These are phyloP conservation scores for Huntiella moniliformis DNA, from an alignment of 2,329 filamentous ascomycete genomes.

Conservation along the genomic window DNA sequence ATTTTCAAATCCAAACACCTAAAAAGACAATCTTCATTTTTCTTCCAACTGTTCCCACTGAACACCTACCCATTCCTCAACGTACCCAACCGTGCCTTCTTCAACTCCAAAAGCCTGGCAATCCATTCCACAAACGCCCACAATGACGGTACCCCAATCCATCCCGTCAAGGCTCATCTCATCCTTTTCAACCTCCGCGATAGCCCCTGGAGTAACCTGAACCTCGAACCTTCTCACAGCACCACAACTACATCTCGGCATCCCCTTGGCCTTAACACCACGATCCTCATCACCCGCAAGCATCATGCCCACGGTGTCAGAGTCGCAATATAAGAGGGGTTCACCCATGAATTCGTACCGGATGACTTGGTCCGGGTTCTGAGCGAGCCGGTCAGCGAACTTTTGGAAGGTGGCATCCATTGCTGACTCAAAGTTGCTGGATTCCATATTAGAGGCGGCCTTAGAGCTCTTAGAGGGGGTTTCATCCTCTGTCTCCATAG, in stretches of 20 bases:
- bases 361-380: slow-evolving; percentile 69
- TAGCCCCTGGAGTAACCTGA: slow-evolving; percentile 80
- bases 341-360: slow-evolving; percentile 58
- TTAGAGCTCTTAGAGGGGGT: slow-evolving; percentile 16
- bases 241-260: slow-evolving; percentile 71
- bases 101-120: slow-evolving; percentile 44
- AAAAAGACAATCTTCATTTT: neutral
- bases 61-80: slow-evolving; percentile 94
- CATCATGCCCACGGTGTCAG: slow-evolving; percentile 51
- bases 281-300: slow-evolving; percentile 23
- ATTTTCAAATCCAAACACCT: neutral
- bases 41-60: slow-evolving; percentile 74
- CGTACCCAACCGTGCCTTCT: slow-evolving; percentile 50
- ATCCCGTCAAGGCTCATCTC: slow-evolving; percentile 61
- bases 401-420: slow-evolving; percentile 63
- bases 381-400: slow-evolving; percentile 57
- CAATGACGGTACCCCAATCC: slow-evolving; percentile 91
- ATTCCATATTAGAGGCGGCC: slow-evolving; percentile 32
- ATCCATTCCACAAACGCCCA: slow-evolving; percentile 67
- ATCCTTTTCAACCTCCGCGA: slow-evolving; percentile 69
- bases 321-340: slow-evolving; percentile 64
- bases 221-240: slow-evolving; percentile 67
- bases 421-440: slow-evolving; percentile 51
- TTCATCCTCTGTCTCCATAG: slow-evolving; percentile 19
- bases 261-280: slow-evolving; percentile 19